A percentile compares a stretch with the other conserved stretches of the same genome.
phyloP scores from a whole-genome alignment of 2,329 filamentous ascomycete species.

The Passalora sequoiae region DNA sequence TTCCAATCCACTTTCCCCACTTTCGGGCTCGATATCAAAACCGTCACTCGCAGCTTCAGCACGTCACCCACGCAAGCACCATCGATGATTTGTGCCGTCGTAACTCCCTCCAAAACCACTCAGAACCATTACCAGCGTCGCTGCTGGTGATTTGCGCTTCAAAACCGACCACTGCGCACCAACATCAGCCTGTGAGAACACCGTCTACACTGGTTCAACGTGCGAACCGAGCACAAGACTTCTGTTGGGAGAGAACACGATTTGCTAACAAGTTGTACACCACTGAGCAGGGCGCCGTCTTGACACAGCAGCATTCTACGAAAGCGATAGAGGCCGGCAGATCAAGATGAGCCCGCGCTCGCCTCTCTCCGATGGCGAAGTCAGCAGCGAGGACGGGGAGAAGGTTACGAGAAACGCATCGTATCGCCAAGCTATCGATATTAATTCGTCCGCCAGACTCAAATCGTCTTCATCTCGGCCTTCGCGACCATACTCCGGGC shows the following conservation, averaged over 20 bases:
- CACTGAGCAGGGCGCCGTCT: conserved; percentile 22
- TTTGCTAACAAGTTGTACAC: conserved; percentile 27
- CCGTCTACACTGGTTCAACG: conserved; percentile 27
- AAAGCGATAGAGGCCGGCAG: conserved; percentile 5
- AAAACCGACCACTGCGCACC: no score
- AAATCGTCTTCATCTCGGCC: conserved; percentile 33
- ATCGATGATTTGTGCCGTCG: conserved; percentile 7
- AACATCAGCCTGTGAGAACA: conserved; percentile 29
- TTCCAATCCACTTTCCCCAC: no score
- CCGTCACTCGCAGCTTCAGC: conserved; percentile 1
- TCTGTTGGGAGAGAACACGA: conserved; percentile 7
- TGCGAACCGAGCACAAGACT: conserved; percentile 12
- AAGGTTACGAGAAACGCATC: conserved; percentile 73
- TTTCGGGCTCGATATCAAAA: no score
- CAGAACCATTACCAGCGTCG: conserved; percentile 10
- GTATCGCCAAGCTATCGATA: conserved; percentile 69
- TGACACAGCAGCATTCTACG: conserved; percentile 6
- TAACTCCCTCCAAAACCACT: conserved; percentile 1
- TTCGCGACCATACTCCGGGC: conserved; percentile 18
- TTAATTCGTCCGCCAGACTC: conserved; percentile 88
- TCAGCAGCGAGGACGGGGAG: conserved; percentile 61
- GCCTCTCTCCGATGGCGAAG: conserved; percentile 83
- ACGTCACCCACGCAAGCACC: background rate
- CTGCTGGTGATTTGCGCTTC: conserved; percentile 11
- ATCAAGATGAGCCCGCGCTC: conserved; percentile 40